Evolutionary conservation across 495 filamentous ascomycete species (phyloP).

Genomic region (Aspergillus sparsus): DNA sequence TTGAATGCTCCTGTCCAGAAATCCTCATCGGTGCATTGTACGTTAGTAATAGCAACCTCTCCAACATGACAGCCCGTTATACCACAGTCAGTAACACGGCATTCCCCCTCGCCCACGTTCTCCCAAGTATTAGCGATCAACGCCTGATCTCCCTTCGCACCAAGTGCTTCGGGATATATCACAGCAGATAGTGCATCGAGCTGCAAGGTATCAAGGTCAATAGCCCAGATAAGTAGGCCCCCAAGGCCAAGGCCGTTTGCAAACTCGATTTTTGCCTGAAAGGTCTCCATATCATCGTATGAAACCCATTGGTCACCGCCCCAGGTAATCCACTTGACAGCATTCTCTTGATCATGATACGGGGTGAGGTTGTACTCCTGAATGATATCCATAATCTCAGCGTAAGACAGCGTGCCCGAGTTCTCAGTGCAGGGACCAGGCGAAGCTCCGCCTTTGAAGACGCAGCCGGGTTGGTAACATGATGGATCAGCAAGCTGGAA

Average conservation of each 20-base stretch:
- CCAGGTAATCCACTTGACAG: constrained; percentile 40
- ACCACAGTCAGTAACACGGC: constrained; percentile 5
- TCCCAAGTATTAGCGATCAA: constrained; percentile 3
- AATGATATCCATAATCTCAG: constrained; percentile 7
- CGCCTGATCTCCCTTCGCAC: background rate
- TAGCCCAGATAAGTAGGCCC: constrained; percentile 40
- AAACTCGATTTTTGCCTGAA: constrained; percentile 39
- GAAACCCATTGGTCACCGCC: constrained; percentile 41
- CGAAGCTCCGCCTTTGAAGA: constrained; percentile 25
- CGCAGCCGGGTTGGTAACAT: constrained; percentile 34
- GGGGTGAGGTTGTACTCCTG: constrained; percentile 6
- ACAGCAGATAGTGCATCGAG: constrained; percentile 1
- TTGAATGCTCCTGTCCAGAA: no score
- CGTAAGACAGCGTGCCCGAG: constrained; percentile 31
- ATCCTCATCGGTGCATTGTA: no score
- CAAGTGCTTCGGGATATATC: constrained; percentile 3
- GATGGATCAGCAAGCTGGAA: constrained; percentile 29
- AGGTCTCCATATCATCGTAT: constrained; percentile 42
- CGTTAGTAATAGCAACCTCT: no score
- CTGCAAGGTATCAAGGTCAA: constrained; percentile 26
- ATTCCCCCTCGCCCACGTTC: constrained; percentile 1
- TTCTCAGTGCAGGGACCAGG: constrained; percentile 34
- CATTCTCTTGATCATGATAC: constrained; percentile 22
- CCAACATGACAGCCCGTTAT: no score
- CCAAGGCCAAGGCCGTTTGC: constrained; percentile 38